Conservation (phyloP, 495 filamentous ascomycete species). For the Aspergillus wentii region DNA sequence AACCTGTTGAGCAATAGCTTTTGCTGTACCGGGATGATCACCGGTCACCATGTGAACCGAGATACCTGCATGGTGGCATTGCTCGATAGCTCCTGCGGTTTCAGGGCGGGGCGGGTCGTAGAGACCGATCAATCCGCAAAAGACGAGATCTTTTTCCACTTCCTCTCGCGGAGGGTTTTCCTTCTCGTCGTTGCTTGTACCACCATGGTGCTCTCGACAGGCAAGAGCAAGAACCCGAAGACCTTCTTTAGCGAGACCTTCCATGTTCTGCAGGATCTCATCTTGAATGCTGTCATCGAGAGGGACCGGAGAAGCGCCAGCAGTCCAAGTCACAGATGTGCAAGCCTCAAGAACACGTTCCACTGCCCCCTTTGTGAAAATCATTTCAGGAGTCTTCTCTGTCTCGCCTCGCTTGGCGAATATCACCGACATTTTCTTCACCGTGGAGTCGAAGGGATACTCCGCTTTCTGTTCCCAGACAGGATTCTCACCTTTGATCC, state of each 20-base stretch:
- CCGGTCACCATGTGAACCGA: conserved; percentile 74
- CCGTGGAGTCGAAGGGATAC: conserved; percentile 62
- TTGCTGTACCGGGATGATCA: conserved; percentile 62
- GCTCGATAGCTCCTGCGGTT: conserved; percentile 47
- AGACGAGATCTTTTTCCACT: conserved; percentile 55
- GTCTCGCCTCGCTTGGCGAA: conserved; percentile 35
- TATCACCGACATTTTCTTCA: conserved; percentile 67
- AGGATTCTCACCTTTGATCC: conserved; percentile 45
- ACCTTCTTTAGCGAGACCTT: conserved; percentile 56
- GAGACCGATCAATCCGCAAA: conserved; percentile 65
- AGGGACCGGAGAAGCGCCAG: conserved; percentile 27
- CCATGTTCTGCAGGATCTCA: conserved; percentile 59
- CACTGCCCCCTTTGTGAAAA: conserved; percentile 78
- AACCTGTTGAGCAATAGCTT: conserved; percentile 60
- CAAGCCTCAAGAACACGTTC: conserved; percentile 74
- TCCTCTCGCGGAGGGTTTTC: conserved; percentile 45
- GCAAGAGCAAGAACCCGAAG: conserved; percentile 62
- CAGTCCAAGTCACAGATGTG: conserved; percentile 40
- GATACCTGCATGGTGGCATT: conserved; percentile 64
- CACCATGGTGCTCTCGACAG: conserved; percentile 32
- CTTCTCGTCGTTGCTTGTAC: conserved; percentile 22
- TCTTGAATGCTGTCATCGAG: conserved; percentile 39
- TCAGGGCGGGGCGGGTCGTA: conserved; percentile 66
- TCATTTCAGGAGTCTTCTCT: conserved; percentile 26
- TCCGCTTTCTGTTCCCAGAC: conserved; percentile 55